These are phyloP conservation scores for Cercospora sojina DNA, from an alignment of 2,329 filamentous ascomycete species.

Conservation along the genomic window DNA sequence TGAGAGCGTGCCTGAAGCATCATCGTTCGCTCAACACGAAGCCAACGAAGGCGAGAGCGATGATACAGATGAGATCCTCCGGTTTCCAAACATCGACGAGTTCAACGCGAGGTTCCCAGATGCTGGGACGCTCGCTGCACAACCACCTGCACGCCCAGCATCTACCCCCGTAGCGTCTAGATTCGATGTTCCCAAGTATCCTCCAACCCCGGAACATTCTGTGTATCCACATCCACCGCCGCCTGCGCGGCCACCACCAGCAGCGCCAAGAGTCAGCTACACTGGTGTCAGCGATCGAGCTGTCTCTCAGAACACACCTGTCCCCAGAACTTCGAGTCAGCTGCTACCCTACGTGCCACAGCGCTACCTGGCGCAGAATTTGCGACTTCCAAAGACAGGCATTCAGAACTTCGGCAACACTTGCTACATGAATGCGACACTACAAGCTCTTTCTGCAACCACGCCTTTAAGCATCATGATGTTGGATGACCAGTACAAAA, in stretches of 20 bases:
- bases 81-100: slow-evolving; percentile 61
- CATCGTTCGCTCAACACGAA: slow-evolving; percentile 41
- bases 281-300: slow-evolving; percentile 70
- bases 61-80: slow-evolving; percentile 17
- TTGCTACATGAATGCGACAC: slow-evolving; percentile 89
- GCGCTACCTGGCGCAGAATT: slow-evolving; percentile 44
- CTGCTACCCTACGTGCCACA: slow-evolving; percentile 49
- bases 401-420: slow-evolving; percentile 77
- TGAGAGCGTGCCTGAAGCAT: slow-evolving; percentile 54
- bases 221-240: slow-evolving; percentile 42
- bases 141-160: slow-evolving; percentile 45
- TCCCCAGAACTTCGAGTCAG: slow-evolving; percentile 39
- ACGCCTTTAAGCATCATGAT: slow-evolving; percentile 62
- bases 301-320: slow-evolving; percentile 37
- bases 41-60: slow-evolving; percentile 42
- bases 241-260: slow-evolving; percentile 59
- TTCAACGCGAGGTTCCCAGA: slow-evolving; percentile 81
- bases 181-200: slow-evolving; percentile 32
- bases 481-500: slow-evolving; percentile 61
- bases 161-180: slow-evolving; percentile 35
- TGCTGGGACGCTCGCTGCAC: slow-evolving; percentile 60
- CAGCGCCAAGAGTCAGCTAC: slow-evolving; percentile 66
- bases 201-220: slow-evolving; percentile 37
- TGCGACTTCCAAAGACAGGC: slow-evolving; percentile 64
- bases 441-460: slow-evolving; percentile 80